These are phyloP conservation scores for Penstemon davidsonii DNA, from an alignment of 257 asterid genomes.

Conservation along the genomic window DNA sequence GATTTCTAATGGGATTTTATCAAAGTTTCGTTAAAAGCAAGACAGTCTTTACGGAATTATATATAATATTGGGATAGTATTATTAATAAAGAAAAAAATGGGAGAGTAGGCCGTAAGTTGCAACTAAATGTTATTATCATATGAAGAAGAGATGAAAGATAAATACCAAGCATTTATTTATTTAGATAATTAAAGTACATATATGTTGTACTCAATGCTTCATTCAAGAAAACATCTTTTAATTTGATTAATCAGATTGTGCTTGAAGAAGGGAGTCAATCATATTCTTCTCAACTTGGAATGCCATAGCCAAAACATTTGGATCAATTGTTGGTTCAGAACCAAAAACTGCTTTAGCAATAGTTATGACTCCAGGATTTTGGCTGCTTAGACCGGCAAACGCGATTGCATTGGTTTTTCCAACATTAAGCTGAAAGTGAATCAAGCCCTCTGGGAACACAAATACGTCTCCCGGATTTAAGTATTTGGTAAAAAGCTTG, in stretches of 20 bases:
- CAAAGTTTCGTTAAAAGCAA: too few relatives aligned
- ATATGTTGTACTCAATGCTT: too few relatives aligned
- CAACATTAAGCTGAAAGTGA: conserved; percentile 29
- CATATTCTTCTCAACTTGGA: conserved; percentile 18
- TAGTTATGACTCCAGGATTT: conserved; percentile 31
- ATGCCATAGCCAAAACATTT: conserved; percentile 8
- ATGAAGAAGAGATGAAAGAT: too few relatives aligned
- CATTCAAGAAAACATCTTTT: too few relatives aligned
- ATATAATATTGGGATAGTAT: too few relatives aligned
- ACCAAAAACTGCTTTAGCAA: conserved; percentile 34
- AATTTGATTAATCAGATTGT: neutral
- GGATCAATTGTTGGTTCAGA: conserved; percentile 29
- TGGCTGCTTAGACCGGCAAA: conserved; percentile 32
- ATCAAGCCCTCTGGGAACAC: conserved; percentile 34
- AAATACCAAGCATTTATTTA: too few relatives aligned
- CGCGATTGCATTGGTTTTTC: conserved; percentile 10
- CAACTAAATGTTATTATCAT: too few relatives aligned
- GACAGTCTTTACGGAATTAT: too few relatives aligned
- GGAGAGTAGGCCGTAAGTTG: too few relatives aligned
- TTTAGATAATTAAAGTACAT: too few relatives aligned
- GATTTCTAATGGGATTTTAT: too few relatives aligned
- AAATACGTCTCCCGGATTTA: conserved; percentile 16
- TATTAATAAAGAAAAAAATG: too few relatives aligned
- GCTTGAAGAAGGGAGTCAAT: conserved; percentile 14
- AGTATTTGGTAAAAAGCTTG: conserved; percentile 13